These are phyloP conservation scores for Pichia scutulata DNA, from an alignment of 805 yeast species.

Conservation along the genomic window DNA sequence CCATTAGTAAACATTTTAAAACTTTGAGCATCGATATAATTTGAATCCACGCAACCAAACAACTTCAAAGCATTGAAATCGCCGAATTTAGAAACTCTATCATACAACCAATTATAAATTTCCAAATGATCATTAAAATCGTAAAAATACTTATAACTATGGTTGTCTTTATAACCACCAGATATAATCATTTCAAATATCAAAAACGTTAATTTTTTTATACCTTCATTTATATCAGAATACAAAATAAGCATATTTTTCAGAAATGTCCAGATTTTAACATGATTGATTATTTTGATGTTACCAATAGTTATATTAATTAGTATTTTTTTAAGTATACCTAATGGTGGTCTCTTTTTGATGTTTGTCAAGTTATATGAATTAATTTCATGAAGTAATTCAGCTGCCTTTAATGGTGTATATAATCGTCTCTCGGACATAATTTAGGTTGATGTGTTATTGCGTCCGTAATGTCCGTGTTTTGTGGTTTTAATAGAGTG, in stretches of 20 bases:
- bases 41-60: not conserved
- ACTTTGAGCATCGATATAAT: not conserved
- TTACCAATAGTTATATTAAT: constrained; percentile 83
- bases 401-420: constrained; percentile 21
- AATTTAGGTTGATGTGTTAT: not conserved
- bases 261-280: constrained; percentile 57
- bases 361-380: constrained; percentile 20
- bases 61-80: not conserved
- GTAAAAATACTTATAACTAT: not conserved
- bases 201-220: constrained; percentile 63
- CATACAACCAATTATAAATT: not conserved
- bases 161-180: not conserved
- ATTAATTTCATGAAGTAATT: constrained; percentile 24
- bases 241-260: constrained; percentile 36
- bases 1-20: not conserved
- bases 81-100: not conserved
- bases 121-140: not conserved
- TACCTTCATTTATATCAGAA: constrained; percentile 45
- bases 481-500: no score
- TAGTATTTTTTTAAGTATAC: constrained; percentile 59
- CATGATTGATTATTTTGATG: constrained; percentile 47
- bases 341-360: constrained; percentile 30
- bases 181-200: constrained; percentile 45
- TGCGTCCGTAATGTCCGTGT: not conserved
- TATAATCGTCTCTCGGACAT: not conserved